Conservation (phyloP, 2,329 filamentous ascomycete genomes). For the Catunica adiposa region DNA sequence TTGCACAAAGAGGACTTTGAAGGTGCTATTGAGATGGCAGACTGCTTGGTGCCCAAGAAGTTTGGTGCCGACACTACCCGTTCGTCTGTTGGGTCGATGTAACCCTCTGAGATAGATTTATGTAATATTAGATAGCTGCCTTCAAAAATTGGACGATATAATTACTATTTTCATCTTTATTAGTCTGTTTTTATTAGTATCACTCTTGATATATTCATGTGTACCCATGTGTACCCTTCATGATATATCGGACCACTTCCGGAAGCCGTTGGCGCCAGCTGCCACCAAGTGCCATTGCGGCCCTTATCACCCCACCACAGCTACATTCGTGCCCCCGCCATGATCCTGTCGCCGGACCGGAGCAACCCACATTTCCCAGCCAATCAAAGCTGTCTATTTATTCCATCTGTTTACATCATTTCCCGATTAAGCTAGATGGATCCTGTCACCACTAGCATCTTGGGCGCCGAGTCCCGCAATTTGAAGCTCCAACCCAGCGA, state of each 20-base stretch:
- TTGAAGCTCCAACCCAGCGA: no score
- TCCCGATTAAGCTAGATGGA: conserved; percentile 3
- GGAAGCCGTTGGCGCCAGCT: not conserved
- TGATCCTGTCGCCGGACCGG: conserved; percentile 8
- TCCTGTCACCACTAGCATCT: not conserved
- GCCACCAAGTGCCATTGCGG: not conserved
- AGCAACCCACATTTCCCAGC: not conserved
- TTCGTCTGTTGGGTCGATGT: conserved; percentile 12
- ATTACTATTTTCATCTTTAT: no score
- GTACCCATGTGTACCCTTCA: not conserved
- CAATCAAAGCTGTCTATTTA: not conserved
- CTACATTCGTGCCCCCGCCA: conserved; percentile 10
- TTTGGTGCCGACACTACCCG: conserved; percentile 30
- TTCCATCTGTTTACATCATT: not conserved
- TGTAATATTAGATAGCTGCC: not conserved
- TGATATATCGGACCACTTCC: not conserved
- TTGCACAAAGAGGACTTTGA: conserved; percentile 87
- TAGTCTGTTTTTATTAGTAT: no score
- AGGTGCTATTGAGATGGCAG: conserved; percentile 68
- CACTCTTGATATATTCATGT: not conserved
- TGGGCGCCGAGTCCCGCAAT: not conserved
- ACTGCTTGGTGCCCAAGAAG: conserved; percentile 43
- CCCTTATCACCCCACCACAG: conserved; percentile 4
- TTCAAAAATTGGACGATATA: not conserved
- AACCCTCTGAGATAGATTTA: not conserved